Percentiles rank a stretch among this genome's conserved stretches.
Evolutionary conservation across 768 basidiomycete species (phyloP).

Genomic region (Suillus occidentalis): DNA sequence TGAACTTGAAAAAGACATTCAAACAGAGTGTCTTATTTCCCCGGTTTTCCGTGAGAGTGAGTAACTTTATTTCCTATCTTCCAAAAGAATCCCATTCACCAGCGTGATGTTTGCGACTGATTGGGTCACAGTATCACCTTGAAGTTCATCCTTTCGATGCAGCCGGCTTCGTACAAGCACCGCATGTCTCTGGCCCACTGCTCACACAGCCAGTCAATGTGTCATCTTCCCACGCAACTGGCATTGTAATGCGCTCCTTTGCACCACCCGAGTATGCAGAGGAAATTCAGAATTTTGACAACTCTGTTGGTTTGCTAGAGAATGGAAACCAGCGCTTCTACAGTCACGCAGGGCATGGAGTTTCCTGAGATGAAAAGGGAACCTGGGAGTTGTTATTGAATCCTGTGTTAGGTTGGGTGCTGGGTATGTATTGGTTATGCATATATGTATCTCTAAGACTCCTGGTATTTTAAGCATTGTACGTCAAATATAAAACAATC

Average conservation of each 20-base stretch:
- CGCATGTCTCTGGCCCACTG: conserved; percentile 29
- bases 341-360: conserved; percentile 15
- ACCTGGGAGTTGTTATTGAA: background rate
- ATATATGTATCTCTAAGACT: background rate
- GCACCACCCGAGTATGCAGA: conserved; percentile 54
- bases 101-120: background rate
- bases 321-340: conserved; percentile 57
- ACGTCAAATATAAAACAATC: background rate
- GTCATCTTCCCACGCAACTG: conserved; percentile 38
- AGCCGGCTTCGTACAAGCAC: conserved; percentile 39
- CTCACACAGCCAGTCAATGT: conserved; percentile 42
- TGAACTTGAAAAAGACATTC: conserved; percentile 44
- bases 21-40: conserved; percentile 47
- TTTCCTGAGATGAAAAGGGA: background rate
- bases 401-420: background rate
- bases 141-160: conserved; percentile 43
- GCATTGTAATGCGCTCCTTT: conserved; percentile 42
- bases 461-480: background rate
- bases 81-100: background rate
- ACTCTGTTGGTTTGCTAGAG: conserved; percentile 50
- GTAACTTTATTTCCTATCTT: conserved; percentile 16
- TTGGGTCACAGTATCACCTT: conserved; percentile 42
- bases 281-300: conserved; percentile 48
- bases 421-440: background rate
- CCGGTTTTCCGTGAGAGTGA: conserved; percentile 48